Conservation (phyloP, 2,329 filamentous ascomycete species). For the Colletotrichum sp. region DNA sequence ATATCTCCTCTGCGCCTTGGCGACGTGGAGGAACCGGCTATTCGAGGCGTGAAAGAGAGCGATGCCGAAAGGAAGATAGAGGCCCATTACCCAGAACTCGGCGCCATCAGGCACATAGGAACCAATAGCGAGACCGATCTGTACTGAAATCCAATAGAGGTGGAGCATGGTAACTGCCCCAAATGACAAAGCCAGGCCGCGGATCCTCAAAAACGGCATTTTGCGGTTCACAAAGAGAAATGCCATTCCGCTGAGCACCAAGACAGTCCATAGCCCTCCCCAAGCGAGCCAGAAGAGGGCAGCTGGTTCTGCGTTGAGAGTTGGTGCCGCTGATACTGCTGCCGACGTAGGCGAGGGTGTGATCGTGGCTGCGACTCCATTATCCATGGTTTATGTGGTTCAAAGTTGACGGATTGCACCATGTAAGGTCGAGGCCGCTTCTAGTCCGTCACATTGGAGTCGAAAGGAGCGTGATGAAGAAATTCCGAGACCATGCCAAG, state of each 20-base stretch:
- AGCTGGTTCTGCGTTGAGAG: conserved; percentile 34
- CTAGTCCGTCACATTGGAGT: background rate
- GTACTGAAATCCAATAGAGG: conserved; percentile 46
- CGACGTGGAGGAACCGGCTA: conserved; percentile 64
- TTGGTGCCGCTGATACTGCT: background rate
- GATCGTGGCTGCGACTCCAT: background rate
- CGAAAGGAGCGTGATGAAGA: background rate
- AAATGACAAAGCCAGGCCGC: conserved; percentile 29
- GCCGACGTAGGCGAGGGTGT: background rate
- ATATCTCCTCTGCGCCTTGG: conserved; percentile 51
- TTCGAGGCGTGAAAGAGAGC: conserved; percentile 71
- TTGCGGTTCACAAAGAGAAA: conserved; percentile 45
- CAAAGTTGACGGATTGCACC: background rate
- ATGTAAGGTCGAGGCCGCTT: background rate
- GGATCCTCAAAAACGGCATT: conserved; percentile 44
- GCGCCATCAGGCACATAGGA: conserved; percentile 52
- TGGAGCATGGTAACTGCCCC: conserved; percentile 43
- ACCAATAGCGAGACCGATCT: conserved; percentile 43
- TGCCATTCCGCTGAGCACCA: conserved; percentile 43
- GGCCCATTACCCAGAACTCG: conserved; percentile 72
- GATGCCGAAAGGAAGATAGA: conserved; percentile 69
- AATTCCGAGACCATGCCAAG: background rate
- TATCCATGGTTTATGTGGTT: background rate
- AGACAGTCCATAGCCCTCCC: conserved; percentile 40
- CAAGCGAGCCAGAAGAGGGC: conserved; percentile 47